Percentiles rank a stretch among this genome's conserved stretches.
These are phyloP conservation scores for Colletotrichum sp. DNA, from an alignment of 2,329 filamentous ascomycete species.

Conservation along the genomic window DNA sequence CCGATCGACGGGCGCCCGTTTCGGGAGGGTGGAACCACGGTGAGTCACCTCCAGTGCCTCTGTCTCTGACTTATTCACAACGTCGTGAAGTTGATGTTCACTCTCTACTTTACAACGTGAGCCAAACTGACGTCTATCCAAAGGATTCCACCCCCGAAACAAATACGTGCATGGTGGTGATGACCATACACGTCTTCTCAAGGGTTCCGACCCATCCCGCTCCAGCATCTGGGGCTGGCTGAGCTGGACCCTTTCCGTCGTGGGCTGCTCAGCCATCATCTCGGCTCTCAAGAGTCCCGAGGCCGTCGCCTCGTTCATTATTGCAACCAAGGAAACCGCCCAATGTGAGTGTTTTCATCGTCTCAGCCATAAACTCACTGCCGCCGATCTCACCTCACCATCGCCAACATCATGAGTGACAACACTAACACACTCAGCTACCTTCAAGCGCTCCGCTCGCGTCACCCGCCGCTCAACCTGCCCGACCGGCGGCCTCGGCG, in stretches of 20 bases:
- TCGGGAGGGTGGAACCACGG: slow-evolving; percentile 20
- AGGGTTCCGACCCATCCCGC: slow-evolving; percentile 28
- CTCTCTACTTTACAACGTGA: neutral
- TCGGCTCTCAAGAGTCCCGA: slow-evolving; percentile 24
- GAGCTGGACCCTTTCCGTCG: slow-evolving; percentile 47
- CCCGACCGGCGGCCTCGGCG: slow-evolving; percentile 30
- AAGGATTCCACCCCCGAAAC: slow-evolving; percentile 21
- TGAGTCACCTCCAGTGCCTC: neutral
- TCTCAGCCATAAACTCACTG: neutral
- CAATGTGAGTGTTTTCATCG: neutral
- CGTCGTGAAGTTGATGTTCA: neutral
- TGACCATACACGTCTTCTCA: slow-evolving; percentile 39
- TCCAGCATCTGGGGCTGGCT: slow-evolving; percentile 43
- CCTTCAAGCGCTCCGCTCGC: slow-evolving; percentile 1
- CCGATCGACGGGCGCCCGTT: slow-evolving; percentile 15
- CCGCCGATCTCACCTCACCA: neutral
- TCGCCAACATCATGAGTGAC: neutral
- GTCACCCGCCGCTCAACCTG: slow-evolving; percentile 24
- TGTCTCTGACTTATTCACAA: neutral
- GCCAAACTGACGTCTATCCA: neutral
- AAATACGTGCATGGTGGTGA: slow-evolving; percentile 40
- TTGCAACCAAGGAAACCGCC: neutral
- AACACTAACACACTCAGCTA: neutral
- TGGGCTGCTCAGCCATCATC: slow-evolving; percentile 37
- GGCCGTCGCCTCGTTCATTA: slow-evolving; percentile 9